Evolutionary conservation across 1,139 yeast genomes (phyloP), one percentile per base, ranked within the genome.

Genomic region (Meyerozyma carpophila): DNA sequence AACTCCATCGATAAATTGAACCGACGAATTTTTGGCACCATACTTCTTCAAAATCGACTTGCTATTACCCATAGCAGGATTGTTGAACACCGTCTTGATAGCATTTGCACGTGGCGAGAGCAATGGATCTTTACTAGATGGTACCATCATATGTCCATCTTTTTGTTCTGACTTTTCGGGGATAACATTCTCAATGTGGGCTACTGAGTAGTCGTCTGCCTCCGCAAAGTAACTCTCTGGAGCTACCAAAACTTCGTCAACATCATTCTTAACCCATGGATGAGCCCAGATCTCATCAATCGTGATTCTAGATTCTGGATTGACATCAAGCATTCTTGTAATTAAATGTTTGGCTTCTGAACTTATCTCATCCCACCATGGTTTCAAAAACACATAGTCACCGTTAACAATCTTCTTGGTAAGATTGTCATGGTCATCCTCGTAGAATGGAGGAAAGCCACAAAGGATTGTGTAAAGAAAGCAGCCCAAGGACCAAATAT

Each of bases 301-400:
- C 0, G 84, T 71, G 26, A 84, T 74, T 54, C 98, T 71, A 37
- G 78, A 73, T 25, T 71, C 70, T 0, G 96, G 95, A 51, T 88
- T 75, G 3, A 77, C 58, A 6, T 72, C 72, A 52, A 85, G 65
- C 65, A 85, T 71, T 37, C 68, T 70, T 4, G 73, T 58, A 9
- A 84, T 79, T 44, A 85, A 62, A 51, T 77, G 75, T 48, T 89
- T 89, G 7, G 96, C 98, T 18, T 84, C 88, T 36, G 56, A 61
- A 47, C 88, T 78, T 37, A 91, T 85, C 55, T 91, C 96, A 62
- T 91, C 97, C 98, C 98, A 91, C 98, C 98, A 91, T 0, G 98
- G 98, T 45, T 81, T 71, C 46, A 91, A 68, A 61, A 90, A 91
- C 13, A 86, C 83, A 60, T 76, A 91, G 54, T 88, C 86, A 25